phyloP scores from a whole-genome alignment of 2,329 filamentous ascomycete genomes.

The Nemania sp. region DNA sequence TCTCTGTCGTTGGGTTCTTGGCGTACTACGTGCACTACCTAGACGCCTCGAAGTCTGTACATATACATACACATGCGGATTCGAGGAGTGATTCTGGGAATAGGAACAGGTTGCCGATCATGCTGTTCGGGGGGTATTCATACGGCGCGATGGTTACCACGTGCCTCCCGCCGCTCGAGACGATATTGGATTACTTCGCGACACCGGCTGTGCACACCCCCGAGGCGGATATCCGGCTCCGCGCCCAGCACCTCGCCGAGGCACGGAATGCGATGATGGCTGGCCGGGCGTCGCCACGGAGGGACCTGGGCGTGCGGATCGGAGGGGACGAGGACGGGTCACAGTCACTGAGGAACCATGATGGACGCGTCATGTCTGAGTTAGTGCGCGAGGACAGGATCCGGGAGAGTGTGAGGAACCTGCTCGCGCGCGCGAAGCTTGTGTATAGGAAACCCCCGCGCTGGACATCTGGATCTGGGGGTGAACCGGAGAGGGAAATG shows the following conservation, averaged over 20 bases:
- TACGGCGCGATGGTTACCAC: slow-evolving; percentile 88
- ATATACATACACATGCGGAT: too few species aligned
- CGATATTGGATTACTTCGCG: slow-evolving; percentile 71
- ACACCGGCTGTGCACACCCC: slow-evolving; percentile 65
- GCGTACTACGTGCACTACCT: slow-evolving; percentile 77
- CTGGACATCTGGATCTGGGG: slow-evolving; percentile 33
- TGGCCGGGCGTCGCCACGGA: slow-evolving; percentile 46
- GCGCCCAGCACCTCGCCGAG: slow-evolving; percentile 75
- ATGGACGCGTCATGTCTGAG: slow-evolving; percentile 43
- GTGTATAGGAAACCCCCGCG: slow-evolving; percentile 42
- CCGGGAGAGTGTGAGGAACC: slow-evolving; percentile 60
- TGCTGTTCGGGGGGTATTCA: slow-evolving; percentile 82
- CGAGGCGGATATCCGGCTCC: slow-evolving; percentile 75
- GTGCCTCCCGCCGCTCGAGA: slow-evolving; percentile 72
- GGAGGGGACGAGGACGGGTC: slow-evolving; percentile 62
- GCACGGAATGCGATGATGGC: slow-evolving; percentile 66
- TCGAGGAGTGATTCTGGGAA: too few species aligned
- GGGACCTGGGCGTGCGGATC: slow-evolving; percentile 59
- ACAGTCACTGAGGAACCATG: slow-evolving; percentile 56
- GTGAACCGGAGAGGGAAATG: slow-evolving; percentile 24
- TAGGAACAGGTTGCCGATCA: slow-evolving; percentile 46
- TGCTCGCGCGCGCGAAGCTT: slow-evolving; percentile 58
- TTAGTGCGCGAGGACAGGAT: slow-evolving; percentile 61
- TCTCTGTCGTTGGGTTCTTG: slow-evolving; percentile 83
- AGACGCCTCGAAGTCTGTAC: slow-evolving; percentile 54